phyloP scores from a whole-genome alignment of 768 basidiomycete species.

The Erythrobasidium yunnanense region DNA sequence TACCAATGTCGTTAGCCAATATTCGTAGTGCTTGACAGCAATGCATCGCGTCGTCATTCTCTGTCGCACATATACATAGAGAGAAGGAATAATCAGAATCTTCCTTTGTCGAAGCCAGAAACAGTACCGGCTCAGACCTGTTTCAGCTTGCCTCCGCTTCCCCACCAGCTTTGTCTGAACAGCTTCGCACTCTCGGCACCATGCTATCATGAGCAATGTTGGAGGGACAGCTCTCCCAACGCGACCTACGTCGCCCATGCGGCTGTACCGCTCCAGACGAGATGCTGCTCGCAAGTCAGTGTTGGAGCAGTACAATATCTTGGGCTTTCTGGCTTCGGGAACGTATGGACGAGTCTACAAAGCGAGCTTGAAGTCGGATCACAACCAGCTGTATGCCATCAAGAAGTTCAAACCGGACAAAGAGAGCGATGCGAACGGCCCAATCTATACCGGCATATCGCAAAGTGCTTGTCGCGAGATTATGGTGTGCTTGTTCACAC shows the following conservation, averaged over 20 bases:
- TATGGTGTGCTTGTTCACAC: conserved; percentile 51
- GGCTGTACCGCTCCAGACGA: conserved; percentile 11
- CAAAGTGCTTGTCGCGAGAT: conserved; percentile 97
- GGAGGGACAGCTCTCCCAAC: too few species aligned
- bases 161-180: background rate
- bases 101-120: background rate
- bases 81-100: background rate
- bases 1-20: background rate
- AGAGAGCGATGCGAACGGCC: conserved; percentile 67
- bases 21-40: background rate
- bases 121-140: background rate
- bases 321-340: conserved; percentile 91
- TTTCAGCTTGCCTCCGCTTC: background rate
- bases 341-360: conserved; percentile 99
- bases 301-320: conserved; percentile 16
- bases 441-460: conserved; percentile 92
- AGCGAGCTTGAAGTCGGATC: conserved; percentile 45
- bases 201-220: too few species aligned
- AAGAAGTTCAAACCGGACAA: conserved; percentile 99
- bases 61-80: too few species aligned
- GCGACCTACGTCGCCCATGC: conserved; percentile 19
- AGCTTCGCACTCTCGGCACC: too few species aligned
- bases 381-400: conserved; percentile 58
- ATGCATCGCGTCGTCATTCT: background rate
- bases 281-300: conserved; percentile 5